phyloP scores from a whole-genome alignment of 73 alveolate genomes.

The Paramecium bursaria region DNA sequence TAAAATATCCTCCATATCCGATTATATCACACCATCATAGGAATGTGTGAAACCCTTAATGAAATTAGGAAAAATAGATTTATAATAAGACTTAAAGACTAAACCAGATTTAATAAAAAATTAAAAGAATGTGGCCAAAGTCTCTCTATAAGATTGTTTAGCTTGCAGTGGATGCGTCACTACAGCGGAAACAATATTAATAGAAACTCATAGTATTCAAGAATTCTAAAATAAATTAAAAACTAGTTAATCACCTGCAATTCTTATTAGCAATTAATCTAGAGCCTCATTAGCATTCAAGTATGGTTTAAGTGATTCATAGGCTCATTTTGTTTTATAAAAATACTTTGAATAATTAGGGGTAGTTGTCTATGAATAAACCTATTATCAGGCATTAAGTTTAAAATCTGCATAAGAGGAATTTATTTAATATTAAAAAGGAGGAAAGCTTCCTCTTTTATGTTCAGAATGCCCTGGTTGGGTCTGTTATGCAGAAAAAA shows the following conservation, averaged over 20 bases:
- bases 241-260: conserved; percentile 71
- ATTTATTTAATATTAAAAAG: conserved; percentile 60
- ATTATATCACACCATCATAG: conserved; percentile 61
- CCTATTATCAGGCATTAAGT: conserved; percentile 29
- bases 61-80: not conserved
- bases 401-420: conserved; percentile 75
- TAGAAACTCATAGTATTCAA: conserved; percentile 85
- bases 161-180: conserved; percentile 98
- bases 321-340: not conserved
- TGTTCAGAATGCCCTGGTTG: conserved; percentile 99
- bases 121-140: conserved; percentile 76
- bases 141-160: conserved; percentile 84
- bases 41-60: conserved; percentile 64
- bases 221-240: conserved; percentile 76
- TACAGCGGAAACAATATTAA: conserved; percentile 94
- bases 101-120: conserved; percentile 73
- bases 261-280: conserved; percentile 87
- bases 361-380: not conserved
- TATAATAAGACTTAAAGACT: conserved; percentile 17
- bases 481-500: conserved; percentile 97
- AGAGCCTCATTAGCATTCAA: conserved; percentile 81
- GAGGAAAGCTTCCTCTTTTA: conserved; percentile 72
- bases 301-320: conserved; percentile 71
- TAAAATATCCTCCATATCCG: conserved; percentile 58
- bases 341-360: not conserved